These are phyloP conservation scores for Parachaetomium inaequale DNA, from an alignment of 495 filamentous ascomycete species.

Conservation along the genomic window DNA sequence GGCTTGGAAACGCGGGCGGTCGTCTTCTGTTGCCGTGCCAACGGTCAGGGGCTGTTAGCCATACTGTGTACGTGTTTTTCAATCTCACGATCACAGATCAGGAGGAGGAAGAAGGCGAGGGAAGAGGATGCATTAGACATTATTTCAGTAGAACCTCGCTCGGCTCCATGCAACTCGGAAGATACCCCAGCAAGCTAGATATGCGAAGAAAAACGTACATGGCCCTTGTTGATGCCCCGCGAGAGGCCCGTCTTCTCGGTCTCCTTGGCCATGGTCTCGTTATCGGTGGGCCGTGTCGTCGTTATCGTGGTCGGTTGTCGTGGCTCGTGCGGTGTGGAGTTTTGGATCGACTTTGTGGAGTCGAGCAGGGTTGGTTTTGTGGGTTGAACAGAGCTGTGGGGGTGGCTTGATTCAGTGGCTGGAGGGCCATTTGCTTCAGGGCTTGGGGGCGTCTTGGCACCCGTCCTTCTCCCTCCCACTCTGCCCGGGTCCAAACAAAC, in stretches of 20 bases:
- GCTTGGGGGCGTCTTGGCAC: background rate
- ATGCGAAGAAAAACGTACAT: constrained; percentile 55
- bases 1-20: constrained; percentile 80
- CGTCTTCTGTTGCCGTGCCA: constrained; percentile 67
- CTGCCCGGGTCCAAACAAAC: no score
- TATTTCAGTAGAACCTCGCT: no score
- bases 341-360: constrained; percentile 14
- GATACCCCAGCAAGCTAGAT: no score
- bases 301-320: constrained; percentile 12
- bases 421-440: background rate
- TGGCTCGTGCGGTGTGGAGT: constrained; percentile 17
- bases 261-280: constrained; percentile 40
- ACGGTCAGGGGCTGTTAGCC: constrained; percentile 36
- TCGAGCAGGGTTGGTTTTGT: constrained; percentile 4
- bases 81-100: no score
- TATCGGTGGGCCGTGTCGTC: constrained; percentile 15
- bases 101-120: no score
- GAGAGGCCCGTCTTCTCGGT: constrained; percentile 63
- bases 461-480: no score
- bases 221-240: constrained; percentile 82
- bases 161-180: no score
- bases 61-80: no score
- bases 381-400: background rate
- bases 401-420: constrained; percentile 2
- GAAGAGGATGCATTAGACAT: no score